Base-by-base conservation (phyloP, 192 early-diverging fungal species). In the Umbelopsis sp. region DNA sequence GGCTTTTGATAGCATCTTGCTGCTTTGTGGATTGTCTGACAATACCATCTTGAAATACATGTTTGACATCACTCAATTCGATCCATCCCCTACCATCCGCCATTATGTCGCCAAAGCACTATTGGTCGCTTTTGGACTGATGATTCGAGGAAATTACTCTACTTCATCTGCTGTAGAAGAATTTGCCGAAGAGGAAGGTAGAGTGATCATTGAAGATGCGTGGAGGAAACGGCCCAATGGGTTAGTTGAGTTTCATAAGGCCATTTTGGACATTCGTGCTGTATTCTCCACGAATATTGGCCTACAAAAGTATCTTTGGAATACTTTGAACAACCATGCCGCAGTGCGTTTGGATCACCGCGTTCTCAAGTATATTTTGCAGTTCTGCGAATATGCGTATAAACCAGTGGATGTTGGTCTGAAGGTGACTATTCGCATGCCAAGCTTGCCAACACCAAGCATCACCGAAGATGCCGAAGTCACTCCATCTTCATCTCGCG, bases 1-100 rank as follows among this genome's bases (percentile, higher is more conserved):
- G 3, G 92, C 93, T 0, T 84, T 96, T 33, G 92, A 93, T 35
- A 87, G 88, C 7, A 74, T 98, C 30, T 68, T 97, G 35, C 46
- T 95, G 50, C 81, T 96, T 64, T 88, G 87, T 68, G 90, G 89
- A 0, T 72, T 95, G 18, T 74, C 72, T 2, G 79, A 82, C 52
- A 70, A 74, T 45, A 73, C 76, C 20, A 61, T 71, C 3, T 71
- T 80, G 1, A 76, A 83, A 13, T 93, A 92, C 66, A 70, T 94
- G 21, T 75, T 91, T n/a, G 71, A 71, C 46, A 65, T 91, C 11
- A 82, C 91, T 18, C 79, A 82, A 23, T 68, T 81, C 30, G 93
- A 94, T 74, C 89, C 86, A 12, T 88, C 81, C 25, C 83, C 83
- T 0, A 85, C 75, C 68, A 75, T 94, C 1, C 76, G 87, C 6